Evolutionary conservation across 2,329 filamentous ascomycete genomes (phyloP).

Genomic region (Xylariomycetidae sp.): DNA sequence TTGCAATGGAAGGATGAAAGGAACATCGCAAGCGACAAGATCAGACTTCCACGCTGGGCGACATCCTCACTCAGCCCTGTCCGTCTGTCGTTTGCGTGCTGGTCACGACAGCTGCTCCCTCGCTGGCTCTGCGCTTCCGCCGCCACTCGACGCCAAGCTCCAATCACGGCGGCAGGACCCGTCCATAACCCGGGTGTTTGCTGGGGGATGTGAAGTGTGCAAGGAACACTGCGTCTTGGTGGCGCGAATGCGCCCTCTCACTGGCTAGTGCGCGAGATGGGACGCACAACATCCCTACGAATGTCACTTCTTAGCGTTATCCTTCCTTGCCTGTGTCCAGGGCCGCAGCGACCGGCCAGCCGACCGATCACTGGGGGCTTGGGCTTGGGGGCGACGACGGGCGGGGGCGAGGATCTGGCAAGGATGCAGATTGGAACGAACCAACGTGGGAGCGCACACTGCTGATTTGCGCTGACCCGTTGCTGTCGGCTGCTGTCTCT

Average conservation of each 20-base stretch:
- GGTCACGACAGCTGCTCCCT: conserved; percentile 4
- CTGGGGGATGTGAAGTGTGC: conserved; percentile 1
- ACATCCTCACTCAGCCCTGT: too few species aligned
- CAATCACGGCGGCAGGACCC: conserved; percentile 9
- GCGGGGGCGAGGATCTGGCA: too few species aligned
- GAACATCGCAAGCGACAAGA: too few species aligned
- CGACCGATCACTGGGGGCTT: conserved; percentile 8
- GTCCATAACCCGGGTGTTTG: conserved; percentile 1
- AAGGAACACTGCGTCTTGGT: conserved; percentile 6
- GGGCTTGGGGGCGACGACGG: neutral
- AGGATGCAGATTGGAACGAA: too few species aligned
- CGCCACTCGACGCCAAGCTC: neutral
- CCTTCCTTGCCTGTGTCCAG: conserved; percentile 7
- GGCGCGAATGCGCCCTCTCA: conserved; percentile 2
- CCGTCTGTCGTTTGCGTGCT: too few species aligned
- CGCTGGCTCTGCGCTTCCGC: neutral
- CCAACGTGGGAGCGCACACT: too few species aligned
- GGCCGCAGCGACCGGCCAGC: too few species aligned
- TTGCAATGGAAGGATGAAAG: too few species aligned
- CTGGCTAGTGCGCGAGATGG: conserved; percentile 7
- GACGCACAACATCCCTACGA: conserved; percentile 8
- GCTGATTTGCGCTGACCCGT: too few species aligned
- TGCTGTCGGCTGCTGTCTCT: too few species aligned
- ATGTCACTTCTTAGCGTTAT: conserved; percentile 10
- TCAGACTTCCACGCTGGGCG: too few species aligned